phyloP scores from a whole-genome alignment of 225 moss, liverwort and hornwort species.

The Physcomitrellopsis africana region DNA sequence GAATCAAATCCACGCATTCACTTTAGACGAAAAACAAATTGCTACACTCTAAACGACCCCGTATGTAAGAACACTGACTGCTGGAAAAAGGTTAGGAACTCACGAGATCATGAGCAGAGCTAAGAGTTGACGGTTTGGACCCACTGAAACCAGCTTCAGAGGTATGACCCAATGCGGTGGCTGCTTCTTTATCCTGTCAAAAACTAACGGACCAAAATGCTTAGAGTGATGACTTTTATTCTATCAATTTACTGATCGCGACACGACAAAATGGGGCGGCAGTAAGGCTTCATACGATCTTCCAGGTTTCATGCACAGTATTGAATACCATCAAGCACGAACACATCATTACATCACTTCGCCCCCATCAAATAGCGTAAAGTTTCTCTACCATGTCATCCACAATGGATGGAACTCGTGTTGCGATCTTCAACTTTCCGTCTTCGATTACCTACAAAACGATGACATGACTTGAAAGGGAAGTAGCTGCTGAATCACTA shows the following conservation, averaged over 20 bases:
- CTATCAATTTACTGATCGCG: background rate
- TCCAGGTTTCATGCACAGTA: background rate
- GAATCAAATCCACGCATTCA: background rate
- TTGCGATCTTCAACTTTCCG: conserved; percentile 55
- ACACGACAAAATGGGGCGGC: no score
- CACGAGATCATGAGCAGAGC: conserved; percentile 47
- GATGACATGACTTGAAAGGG: conserved; percentile 15
- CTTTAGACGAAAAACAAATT: background rate
- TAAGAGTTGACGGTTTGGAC: conserved; percentile 38
- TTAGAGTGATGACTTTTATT: background rate
- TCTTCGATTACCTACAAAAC: conserved; percentile 62
- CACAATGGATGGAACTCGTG: conserved; percentile 39
- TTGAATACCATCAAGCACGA: background rate
- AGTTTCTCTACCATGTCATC: conserved; percentile 39
- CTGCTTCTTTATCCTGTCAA: conserved; percentile 61
- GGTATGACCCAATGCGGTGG: conserved; percentile 31
- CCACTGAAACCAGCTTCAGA: conserved; percentile 49
- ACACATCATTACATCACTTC: conserved; percentile 29
- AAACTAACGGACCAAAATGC: background rate
- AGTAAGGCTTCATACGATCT: background rate
- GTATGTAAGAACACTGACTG: conserved; percentile 1
- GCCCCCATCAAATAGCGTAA: conserved; percentile 26
- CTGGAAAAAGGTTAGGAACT: conserved; percentile 32
- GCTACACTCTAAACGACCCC: conserved; percentile 1
- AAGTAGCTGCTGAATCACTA: background rate